phyloP scores from a whole-genome alignment of 345 rosid genomes.

The Pistacia atlantica region DNA sequence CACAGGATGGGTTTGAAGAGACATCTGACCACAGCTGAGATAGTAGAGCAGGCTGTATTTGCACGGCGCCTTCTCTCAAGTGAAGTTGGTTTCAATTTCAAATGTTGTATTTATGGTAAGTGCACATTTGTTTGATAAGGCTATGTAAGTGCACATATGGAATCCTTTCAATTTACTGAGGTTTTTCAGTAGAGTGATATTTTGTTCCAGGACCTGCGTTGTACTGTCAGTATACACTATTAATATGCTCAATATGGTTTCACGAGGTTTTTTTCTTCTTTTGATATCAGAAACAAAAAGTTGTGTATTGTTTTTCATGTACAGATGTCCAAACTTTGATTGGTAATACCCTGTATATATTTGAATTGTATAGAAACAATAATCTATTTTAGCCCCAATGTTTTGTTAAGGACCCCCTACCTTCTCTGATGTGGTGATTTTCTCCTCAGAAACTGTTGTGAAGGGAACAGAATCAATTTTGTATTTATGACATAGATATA shows the following conservation, averaged over 20 bases:
- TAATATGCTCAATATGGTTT: constrained; percentile 2
- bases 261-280: too few species aligned
- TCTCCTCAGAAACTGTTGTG: background rate
- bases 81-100: constrained; percentile 70
- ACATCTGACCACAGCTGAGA: constrained; percentile 85
- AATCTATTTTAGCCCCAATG: too few species aligned
- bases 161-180: background rate
- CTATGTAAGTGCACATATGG: constrained; percentile 40
- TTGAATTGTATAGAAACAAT: too few species aligned
- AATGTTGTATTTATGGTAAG: constrained; percentile 95
- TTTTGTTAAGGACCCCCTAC: too few species aligned
- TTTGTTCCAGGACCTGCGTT: background rate
- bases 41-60: constrained; percentile 84
- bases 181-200: background rate
- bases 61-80: constrained; percentile 62
- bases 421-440: background rate
- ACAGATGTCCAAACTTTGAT: too few species aligned
- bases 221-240: background rate
- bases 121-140: background rate
- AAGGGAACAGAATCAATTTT: background rate
- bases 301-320: too few species aligned
- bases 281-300: too few species aligned
- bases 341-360: too few species aligned
- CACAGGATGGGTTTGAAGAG: constrained; percentile 90
- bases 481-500: background rate